Evolutionary conservation across 2,329 filamentous ascomycete genomes (phyloP), one percentile per base, ranked within the genome.

Genomic region (Aureobasidium mangrovei): DNA sequence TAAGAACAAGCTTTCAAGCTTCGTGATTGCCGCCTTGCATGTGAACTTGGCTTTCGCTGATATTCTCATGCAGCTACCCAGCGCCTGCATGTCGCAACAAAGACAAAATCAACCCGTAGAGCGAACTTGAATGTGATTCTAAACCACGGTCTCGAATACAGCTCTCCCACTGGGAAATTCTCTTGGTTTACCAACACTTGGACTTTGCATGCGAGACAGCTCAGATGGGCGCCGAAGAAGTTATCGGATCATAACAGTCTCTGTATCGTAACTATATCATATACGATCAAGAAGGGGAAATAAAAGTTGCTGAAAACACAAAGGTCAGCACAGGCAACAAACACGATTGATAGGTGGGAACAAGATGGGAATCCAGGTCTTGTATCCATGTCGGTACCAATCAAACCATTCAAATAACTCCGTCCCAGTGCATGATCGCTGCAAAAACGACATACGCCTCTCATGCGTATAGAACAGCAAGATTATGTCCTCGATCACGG

Each of bases 381-480:
- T 47, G 53, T 54, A 54, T 54, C 43, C 43, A 42, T 41, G 48
- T 48, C 18, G 18, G 35, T 54, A 48, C 36, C 53, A 43, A 46
- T 54, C 43, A 54, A 47, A 47, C 36, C 43, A 28, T 35, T 43
- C 43, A 54, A 32, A 54, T 48, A 48, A 48, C 53, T 39, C 53
- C 44, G 36, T 42, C 38, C 36, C 36, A 32, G 47, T 51, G 47
- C 53, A 54, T 46, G 53, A 44, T 54, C 53, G 53, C 53, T 54
- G 53, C 38, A 44, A 42, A 41, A 54, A 42, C 49, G 40, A 53
- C 49, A 31, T 40, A 36, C 32, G 40, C 49, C 49, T 35, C 49
- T 43, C 49, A 53, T 53, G 49, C 49, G 39, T 44, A 53, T 44
- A 44, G 38, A 53, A 53, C 39, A 53, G 29, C 40, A 53, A 53